phyloP scores from a whole-genome alignment of 2,329 filamentous ascomycete genomes.

The Colletotrichum camelliae region DNA sequence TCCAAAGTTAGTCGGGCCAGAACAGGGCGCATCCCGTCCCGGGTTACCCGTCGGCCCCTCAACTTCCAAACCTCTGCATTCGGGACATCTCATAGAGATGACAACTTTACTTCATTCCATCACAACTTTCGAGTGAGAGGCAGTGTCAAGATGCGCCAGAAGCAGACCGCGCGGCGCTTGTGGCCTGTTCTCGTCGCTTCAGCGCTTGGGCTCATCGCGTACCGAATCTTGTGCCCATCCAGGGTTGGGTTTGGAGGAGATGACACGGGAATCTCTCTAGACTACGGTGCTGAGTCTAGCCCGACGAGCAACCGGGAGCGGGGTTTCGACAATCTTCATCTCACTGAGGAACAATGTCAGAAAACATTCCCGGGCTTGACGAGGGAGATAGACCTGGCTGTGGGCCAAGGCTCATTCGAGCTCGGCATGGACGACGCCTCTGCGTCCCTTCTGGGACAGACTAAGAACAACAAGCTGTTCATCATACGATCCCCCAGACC shows the following conservation, averaged over 20 bases:
- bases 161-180: not conserved
- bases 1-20: not conserved
- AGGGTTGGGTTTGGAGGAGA: not conserved
- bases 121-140: not conserved
- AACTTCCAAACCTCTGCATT: not conserved
- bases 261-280: not conserved
- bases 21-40: not conserved
- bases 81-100: not conserved
- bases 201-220: not conserved
- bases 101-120: not conserved
- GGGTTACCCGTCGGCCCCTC: not conserved
- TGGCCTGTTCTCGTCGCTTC: not conserved
- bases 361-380: constrained; percentile 51
- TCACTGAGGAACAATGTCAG: constrained; percentile 48
- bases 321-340: constrained; percentile 36
- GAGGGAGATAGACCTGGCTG: constrained; percentile 49
- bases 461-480: constrained; percentile 38
- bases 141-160: not conserved
- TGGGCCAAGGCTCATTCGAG: constrained; percentile 48
- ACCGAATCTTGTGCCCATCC: not conserved
- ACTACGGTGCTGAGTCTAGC: not conserved
- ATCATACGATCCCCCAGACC: constrained; percentile 47
- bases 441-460: constrained; percentile 42
- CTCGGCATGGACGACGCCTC: constrained; percentile 34
- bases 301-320: not conserved